A percentile compares a stretch with the other conserved stretches of the same genome.
Evolutionary conservation across 768 basidiomycete genomes (phyloP).

Genomic region (Rhizopogon rudus): DNA sequence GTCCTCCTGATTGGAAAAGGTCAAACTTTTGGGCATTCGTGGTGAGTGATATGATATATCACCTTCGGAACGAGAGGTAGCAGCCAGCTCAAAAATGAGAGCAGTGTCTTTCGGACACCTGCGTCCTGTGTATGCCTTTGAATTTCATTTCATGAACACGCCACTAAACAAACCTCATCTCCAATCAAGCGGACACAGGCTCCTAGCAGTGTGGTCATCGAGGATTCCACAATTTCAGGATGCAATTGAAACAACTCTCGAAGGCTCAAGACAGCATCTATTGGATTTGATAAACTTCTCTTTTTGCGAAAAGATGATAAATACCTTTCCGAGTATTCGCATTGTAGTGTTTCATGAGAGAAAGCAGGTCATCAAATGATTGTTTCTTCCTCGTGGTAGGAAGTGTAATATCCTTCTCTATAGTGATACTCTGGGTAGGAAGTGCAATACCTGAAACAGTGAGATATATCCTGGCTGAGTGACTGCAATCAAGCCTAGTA

Average conservation of each 20-base stretch:
- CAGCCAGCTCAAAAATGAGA: conserved; percentile 70
- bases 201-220: conserved; percentile 51
- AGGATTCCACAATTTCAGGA: conserved; percentile 46
- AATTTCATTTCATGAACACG: background rate
- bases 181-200: conserved; percentile 66
- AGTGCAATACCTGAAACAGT: conserved; percentile 71
- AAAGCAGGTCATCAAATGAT: conserved; percentile 69
- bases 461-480: background rate
- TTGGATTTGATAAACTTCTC: background rate
- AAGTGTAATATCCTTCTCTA: conserved; percentile 45
- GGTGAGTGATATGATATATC: conserved; percentile 10
- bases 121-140: conserved; percentile 53
- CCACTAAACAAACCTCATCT: conserved; percentile 61
- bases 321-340: conserved; percentile 68
- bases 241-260: conserved; percentile 66
- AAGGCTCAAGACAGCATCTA: conserved; percentile 72
- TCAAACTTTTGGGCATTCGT: conserved; percentile 3
- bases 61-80: conserved; percentile 60
- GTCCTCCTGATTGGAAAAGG: conserved; percentile 43
- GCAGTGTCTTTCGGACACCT: conserved; percentile 66
- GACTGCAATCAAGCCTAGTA: conserved; percentile 7
- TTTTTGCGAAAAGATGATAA: background rate
- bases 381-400: conserved; percentile 78
- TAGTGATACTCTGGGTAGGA: conserved; percentile 74
- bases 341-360: conserved; percentile 82